Base-by-base conservation (phyloP, 2,329 filamentous ascomycete species). In the Scopulariopsis brevicaulis region DNA sequence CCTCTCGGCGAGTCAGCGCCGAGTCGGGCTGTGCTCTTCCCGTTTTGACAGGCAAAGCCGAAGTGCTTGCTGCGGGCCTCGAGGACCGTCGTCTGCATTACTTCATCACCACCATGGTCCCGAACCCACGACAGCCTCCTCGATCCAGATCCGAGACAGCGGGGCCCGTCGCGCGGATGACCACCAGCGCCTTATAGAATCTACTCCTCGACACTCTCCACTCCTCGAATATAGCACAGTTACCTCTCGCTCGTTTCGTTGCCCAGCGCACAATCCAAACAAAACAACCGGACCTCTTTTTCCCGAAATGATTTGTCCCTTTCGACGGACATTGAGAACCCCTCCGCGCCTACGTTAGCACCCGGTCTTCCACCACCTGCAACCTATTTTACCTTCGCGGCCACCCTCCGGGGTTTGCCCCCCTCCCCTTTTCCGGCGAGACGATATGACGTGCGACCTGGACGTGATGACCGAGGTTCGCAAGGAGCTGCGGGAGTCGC, bases 401-500 rank as follows among this genome's bases (percentile, higher is more conserved):
- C 28, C 28, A 32, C 28, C 28, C 28, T 32, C 28, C 28, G 28
- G 28, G 28, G 28, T 32, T 32, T 32, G 28, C 28, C 28, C 28
- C 28, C 28, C 28, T 32, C 4, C n/a, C n/a, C n/a, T 48, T 24
- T 11, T 4, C n/a, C 46, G 20, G 22, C n/a, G 20, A 32, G 46
- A 50, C n/a, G 22, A 25, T 10, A 56, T 57, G 55, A 37, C 18
- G 48, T 14, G 63, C 64, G 66, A 77, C 64, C 65, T 77, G 70
- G 77, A 80, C 68, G 71, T 77, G 73, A 77, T 77, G 67, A 70
- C 70, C 64, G 73, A 78, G 67, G 67, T 77, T 64, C 72, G 75
- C 72, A 82, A 78, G 73, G 88, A 89, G 79, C 79, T 90, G 76
- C 79, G 77, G 70, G 89, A 94, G 75, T 85, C 86, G 66, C 82